Evolutionary conservation across 768 basidiomycete species (phyloP), one percentile per base, ranked within the genome.

Genomic region (Tulasnella calospora): DNA sequence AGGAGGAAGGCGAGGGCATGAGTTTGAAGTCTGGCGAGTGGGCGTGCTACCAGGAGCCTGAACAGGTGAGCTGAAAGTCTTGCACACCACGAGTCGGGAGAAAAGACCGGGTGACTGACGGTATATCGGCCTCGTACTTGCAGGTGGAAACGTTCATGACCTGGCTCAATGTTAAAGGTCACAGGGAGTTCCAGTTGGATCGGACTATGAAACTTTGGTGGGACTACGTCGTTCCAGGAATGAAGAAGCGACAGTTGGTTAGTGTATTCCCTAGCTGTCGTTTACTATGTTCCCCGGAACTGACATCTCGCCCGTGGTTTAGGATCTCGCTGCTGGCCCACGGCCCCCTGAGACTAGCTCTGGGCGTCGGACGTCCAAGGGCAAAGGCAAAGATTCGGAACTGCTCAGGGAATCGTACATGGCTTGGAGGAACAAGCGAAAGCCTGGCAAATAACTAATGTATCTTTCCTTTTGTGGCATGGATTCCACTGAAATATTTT

Each of bases 91-190:
- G 33, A 12, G 33, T 38, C 15, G 36, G 35, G 33, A 33, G 72
- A 19, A 67, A 5, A 30, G 35, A 61, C 71, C 2, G 55, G 47
- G 27, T 72, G 40, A n/a, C 30, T 73, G 13, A 57, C 80, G 81
- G 79, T 40, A 9, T 40, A 84, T 61, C 70, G 41, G n/a, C n/a
- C n/a, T 74, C 44, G 55, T 67, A 41, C 13, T 80, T 76, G 70
- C 83, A 98, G 96, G 84, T 97, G 76, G 92, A 94, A 47, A 90
- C 91, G 77, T 93, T 94, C 82, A 84, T 94, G 40, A 88, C 90
- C 6, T 99, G 97, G 96, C 86, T 99, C 23, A 98, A 97, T 83
- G 87, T 91, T 41, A 96, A 95, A 85, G 97, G 98, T 5, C 89
- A 92, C 76, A 91, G 97, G 76, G 97, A 99, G 84, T 85, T 92